Conservation (phyloP, 2,329 filamentous ascomycete genomes). For the Hypocreales sp. region DNA sequence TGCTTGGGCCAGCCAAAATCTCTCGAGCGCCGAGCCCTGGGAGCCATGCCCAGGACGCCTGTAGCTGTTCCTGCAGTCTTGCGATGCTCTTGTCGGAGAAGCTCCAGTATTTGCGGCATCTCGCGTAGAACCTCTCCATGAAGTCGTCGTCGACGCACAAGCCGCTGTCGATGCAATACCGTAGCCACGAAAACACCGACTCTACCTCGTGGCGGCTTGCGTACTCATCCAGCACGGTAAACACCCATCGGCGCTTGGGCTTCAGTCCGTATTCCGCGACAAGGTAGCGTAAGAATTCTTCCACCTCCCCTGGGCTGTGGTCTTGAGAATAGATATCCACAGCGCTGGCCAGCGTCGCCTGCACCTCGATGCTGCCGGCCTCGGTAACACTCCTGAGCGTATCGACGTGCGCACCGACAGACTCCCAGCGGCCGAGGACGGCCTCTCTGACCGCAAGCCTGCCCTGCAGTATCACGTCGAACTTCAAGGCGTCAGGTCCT, state of each 20-base stretch:
- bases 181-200: constrained; percentile 14
- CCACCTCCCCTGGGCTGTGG: constrained; percentile 11
- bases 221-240: constrained; percentile 14
- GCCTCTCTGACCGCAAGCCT: constrained; percentile 13
- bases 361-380: constrained; percentile 8
- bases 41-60: too few relatives aligned
- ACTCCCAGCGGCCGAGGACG: constrained; percentile 11
- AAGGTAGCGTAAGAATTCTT: constrained; percentile 13
- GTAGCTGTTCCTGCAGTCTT: too few relatives aligned
- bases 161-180: constrained; percentile 14
- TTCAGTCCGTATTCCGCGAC: constrained; percentile 10
- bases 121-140: constrained; percentile 11
- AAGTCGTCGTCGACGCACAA: constrained; percentile 14
- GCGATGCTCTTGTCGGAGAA: constrained; percentile 14
- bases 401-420: constrained; percentile 8
- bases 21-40: too few relatives aligned
- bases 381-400: constrained; percentile 6
- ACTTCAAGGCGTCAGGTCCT: constrained; percentile 5
- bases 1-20: too few relatives aligned
- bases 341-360: constrained; percentile 11
- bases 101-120: constrained; percentile 17
- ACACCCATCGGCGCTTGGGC: constrained; percentile 13
- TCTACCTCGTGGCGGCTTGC: constrained; percentile 13
- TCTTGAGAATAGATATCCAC: constrained; percentile 17
- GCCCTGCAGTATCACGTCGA: constrained; percentile 13